phyloP scores from a whole-genome alignment of 2,329 filamentous ascomycete species.

The Xylaria polymorpha region DNA sequence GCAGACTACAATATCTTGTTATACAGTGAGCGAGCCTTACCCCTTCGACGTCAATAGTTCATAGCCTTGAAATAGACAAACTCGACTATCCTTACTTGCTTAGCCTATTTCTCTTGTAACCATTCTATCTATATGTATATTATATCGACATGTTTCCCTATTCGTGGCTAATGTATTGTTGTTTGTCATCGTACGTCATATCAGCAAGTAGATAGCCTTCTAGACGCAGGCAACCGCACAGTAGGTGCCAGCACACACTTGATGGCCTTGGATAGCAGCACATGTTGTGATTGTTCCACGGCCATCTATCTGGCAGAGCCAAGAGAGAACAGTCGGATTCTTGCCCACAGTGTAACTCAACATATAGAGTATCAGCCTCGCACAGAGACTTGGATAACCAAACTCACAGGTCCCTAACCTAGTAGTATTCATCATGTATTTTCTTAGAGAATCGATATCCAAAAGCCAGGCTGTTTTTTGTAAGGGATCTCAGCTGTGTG shows the following conservation, averaged over 20 bases:
- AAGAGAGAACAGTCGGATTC: neutral
- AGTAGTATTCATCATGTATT: neutral
- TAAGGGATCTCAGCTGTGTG: neutral
- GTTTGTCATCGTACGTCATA: neutral
- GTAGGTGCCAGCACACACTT: neutral
- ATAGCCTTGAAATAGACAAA: slow-evolving; percentile 4
- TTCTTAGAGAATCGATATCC: too few species aligned
- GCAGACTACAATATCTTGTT: neutral
- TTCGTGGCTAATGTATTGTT: neutral
- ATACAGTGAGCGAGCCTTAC: slow-evolving; percentile 29
- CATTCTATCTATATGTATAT: neutral
- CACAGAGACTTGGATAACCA: neutral
- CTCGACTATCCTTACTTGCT: neutral
- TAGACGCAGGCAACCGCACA: slow-evolving; percentile 7
- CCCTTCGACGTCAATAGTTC: slow-evolving; percentile 20
- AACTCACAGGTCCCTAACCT: neutral
- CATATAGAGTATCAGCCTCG: neutral
- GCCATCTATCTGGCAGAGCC: neutral
- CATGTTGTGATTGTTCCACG: neutral
- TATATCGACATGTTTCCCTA: neutral
- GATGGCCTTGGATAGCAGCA: neutral
- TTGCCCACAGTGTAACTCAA: neutral
- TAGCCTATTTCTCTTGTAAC: neutral
- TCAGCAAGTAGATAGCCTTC: slow-evolving; percentile 3
- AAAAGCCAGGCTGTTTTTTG: neutral